Evolutionary conservation across 2,329 filamentous ascomycete species (phyloP).

Genomic region (Calonectria honghensis): DNA sequence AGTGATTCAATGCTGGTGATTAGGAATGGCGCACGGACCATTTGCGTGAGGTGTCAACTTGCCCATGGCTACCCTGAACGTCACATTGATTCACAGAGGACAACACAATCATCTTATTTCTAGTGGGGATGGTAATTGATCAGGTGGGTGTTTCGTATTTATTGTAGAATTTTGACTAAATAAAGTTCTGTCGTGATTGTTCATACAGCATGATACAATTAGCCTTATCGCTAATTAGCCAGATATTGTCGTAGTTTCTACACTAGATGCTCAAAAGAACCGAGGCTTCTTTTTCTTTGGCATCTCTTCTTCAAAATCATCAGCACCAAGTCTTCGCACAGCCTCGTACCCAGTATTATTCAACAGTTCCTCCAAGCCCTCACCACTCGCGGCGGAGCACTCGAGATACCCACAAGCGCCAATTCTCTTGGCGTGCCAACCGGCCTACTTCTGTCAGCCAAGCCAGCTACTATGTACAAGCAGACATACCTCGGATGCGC

Average conservation of each 20-base stretch:
- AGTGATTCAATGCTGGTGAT: conserved; percentile 3
- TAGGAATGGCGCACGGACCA: conserved; percentile 13
- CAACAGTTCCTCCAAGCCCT: conserved; percentile 58
- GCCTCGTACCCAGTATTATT: conserved; percentile 54
- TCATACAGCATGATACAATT: not conserved
- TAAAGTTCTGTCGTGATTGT: not conserved
- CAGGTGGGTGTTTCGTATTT: not conserved
- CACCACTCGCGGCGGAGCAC: conserved; percentile 61
- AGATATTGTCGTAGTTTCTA: not conserved
- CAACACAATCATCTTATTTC: not conserved
- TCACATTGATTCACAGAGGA: not conserved
- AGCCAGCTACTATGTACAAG: not conserved
- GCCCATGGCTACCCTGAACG: conserved; percentile 1
- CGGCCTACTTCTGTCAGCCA: conserved; percentile 52
- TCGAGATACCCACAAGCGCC: conserved; percentile 58
- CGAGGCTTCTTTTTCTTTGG: conserved; percentile 47
- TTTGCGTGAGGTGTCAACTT: conserved; percentile 1
- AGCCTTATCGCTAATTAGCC: too few relatives aligned
- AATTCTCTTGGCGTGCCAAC: conserved; percentile 58
- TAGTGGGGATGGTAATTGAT: not conserved
- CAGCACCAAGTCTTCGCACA: conserved; percentile 44
- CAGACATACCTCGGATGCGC: conserved; percentile 53
- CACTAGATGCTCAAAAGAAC: conserved; percentile 33
- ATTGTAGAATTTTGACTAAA: not conserved
- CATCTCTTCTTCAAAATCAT: conserved; percentile 31